These are phyloP conservation scores for Sanghuangporus baumii DNA, from an alignment of 1,284 basidiomycete species.

Conservation along the genomic window DNA sequence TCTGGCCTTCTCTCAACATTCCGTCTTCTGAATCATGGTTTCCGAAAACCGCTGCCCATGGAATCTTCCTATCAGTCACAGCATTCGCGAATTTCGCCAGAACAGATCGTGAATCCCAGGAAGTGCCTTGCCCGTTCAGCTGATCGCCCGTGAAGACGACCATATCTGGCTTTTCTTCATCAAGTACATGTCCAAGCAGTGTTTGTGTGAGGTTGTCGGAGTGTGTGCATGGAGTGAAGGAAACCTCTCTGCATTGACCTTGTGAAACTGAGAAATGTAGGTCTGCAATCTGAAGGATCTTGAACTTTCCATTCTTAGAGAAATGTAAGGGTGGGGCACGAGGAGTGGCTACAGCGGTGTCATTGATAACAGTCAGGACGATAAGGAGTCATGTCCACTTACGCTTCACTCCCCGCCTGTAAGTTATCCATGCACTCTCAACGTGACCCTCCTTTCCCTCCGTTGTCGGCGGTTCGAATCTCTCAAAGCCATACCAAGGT, in stretches of 20 bases:
- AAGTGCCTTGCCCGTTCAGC: conserved; percentile 81
- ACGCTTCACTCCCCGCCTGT: conserved; percentile 64
- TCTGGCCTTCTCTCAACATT: conserved; percentile 54
- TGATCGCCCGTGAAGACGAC: conserved; percentile 87
- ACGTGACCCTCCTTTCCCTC: conserved; percentile 32
- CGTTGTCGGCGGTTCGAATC: conserved; percentile 53
- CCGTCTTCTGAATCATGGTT: conserved; percentile 87
- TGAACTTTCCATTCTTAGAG: conserved; percentile 77
- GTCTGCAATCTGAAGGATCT: conserved; percentile 87
- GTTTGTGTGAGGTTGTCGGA: conserved; percentile 73
- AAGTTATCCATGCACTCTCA: conserved; percentile 54
- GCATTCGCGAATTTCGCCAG: conserved; percentile 82
- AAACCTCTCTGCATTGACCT: conserved; percentile 68
- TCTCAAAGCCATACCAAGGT: conserved; percentile 83
- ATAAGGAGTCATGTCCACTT: conserved; percentile 23
- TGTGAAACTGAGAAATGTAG: conserved; percentile 79
- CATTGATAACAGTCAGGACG: conserved; percentile 2
- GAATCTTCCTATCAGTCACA: conserved; percentile 71
- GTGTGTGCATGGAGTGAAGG: conserved; percentile 44
- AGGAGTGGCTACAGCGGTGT: conserved; percentile 46
- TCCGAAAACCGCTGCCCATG: conserved; percentile 89
- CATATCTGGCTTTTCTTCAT: conserved; percentile 82
- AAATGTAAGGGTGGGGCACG: conserved; percentile 73
- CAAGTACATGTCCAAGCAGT: conserved; percentile 67
- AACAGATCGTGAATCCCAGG: conserved; percentile 83